Evolutionary conservation across 2,329 filamentous ascomycete genomes (phyloP), one percentile per base, ranked within the genome.

Genomic region (Ramularia collo-cygni): DNA sequence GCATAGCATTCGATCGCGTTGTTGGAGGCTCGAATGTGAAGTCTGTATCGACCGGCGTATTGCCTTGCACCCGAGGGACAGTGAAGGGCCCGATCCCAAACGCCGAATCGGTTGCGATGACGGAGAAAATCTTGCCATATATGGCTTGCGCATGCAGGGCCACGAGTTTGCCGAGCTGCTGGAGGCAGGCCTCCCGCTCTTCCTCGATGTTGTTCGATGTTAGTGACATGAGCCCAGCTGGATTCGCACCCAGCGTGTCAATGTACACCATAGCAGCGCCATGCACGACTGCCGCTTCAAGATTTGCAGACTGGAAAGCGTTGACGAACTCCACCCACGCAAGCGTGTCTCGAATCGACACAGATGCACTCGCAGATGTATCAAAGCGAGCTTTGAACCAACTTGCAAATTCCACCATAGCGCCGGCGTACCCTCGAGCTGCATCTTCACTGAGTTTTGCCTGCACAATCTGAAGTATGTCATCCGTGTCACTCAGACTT

Each of bases 281-380:
- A 55, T 98, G 89, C 2, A 95, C 65, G 10, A 83, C 63, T 10
- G 69, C 56, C 16, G 51, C 40, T 1, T 40, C 26, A 9, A 46
- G 26, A 19, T 52, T 43, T 7, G 38, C 19, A 5, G 38, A 35
- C 8, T 41, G 42, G 26, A 48, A 56, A 5, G 51, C 47, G 60
- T 95, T 95, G 61, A 95, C 76, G 59, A 98, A 98, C 26, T 88
- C 80, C 9, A 92, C 84, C 92, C 92, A 98, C 5, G 85, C 83
- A 15, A 98, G 74, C 5, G 95, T 81, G 61, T 96, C 90, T 68
- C 93, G 79, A 44, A 98, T 84, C 0, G 92, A 96, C 45, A 96
- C 85, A 0, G 80, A 78, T 1, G 84, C 83, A 1, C 81, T 78
- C 3, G 82, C 75, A 1, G 85, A 82, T 12, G 83, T 81, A 60